phyloP scores from a whole-genome alignment of 495 filamentous ascomycete species.

The Penicillium ochrochloron region DNA sequence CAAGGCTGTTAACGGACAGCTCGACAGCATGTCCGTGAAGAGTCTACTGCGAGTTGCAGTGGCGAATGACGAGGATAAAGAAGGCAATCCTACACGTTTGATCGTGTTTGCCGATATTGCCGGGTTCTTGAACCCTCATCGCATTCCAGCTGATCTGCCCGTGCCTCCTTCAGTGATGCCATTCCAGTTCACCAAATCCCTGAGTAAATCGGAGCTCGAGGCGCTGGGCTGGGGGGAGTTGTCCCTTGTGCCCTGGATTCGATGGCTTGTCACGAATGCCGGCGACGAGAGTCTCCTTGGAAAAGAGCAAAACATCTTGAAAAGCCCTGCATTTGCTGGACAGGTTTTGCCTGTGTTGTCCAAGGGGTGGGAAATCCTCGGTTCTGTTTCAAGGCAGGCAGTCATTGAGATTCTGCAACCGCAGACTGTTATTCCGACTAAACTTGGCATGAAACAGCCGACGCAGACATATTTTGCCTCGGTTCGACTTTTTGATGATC shows the following conservation, averaged over 20 bases:
- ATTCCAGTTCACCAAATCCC: constrained; percentile 71
- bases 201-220: constrained; percentile 66
- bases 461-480: constrained; percentile 88
- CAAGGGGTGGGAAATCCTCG: constrained; percentile 83
- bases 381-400: constrained; percentile 64
- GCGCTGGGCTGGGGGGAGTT: constrained; percentile 83
- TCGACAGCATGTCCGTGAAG: constrained; percentile 65
- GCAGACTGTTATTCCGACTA: constrained; percentile 85
- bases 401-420: constrained; percentile 64
- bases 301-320: constrained; percentile 64
- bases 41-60: constrained; percentile 79
- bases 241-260: constrained; percentile 80
- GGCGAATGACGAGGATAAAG: constrained; percentile 70
- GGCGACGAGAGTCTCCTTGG: constrained; percentile 50
- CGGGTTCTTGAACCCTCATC: constrained; percentile 71
- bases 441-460: constrained; percentile 85
- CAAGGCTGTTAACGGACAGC: constrained; percentile 66
- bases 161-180: constrained; percentile 83
- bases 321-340: constrained; percentile 73
- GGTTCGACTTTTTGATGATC: constrained; percentile 91
- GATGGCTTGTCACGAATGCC: constrained; percentile 71
- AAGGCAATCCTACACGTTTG: constrained; percentile 62
- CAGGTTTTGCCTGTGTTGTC: constrained; percentile 81
- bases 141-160: constrained; percentile 81
- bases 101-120: constrained; percentile 76